These are phyloP conservation scores for Papilionanthe hybrid DNA, from an alignment of 116 monocot species.

Conservation along the genomic window DNA sequence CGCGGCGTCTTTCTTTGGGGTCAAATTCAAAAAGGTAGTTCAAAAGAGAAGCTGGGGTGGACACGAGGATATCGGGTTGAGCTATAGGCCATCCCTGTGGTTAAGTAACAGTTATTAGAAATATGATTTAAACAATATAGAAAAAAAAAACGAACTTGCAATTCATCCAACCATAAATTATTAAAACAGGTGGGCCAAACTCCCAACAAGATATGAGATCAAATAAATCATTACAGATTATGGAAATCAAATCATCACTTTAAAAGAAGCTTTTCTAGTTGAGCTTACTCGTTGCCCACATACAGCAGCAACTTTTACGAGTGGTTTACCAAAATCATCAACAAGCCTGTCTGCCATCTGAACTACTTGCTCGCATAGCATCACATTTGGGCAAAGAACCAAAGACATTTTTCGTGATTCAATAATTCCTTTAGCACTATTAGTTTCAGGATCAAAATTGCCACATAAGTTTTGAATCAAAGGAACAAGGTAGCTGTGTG, in stretches of 20 bases:
- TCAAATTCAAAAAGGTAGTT: constrained; percentile 80
- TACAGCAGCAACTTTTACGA: constrained; percentile 62
- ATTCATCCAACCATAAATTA: background rate
- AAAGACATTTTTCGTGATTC: constrained; percentile 28
- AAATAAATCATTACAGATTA: background rate
- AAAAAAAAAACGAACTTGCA: background rate
- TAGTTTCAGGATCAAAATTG: constrained; percentile 10
- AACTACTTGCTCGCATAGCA: constrained; percentile 95
- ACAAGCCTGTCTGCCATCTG: constrained; percentile 73
- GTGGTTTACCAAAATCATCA: constrained; percentile 47
- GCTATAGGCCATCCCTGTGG: constrained; percentile 85
- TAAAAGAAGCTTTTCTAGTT: background rate
- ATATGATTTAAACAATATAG: background rate
- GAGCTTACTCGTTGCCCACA: constrained; percentile 74
- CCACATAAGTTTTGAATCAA: constrained; percentile 57
- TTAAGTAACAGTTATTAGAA: background rate
- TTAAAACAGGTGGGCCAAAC: background rate
- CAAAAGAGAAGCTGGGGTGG: constrained; percentile 95
- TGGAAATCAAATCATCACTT: background rate
- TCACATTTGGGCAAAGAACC: constrained; percentile 93
- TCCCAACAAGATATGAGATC: constrained; percentile 2
- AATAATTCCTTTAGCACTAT: constrained; percentile 8
- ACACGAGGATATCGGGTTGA: constrained; percentile 76
- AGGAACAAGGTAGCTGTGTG: constrained; percentile 88
- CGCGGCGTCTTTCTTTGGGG: constrained; percentile 58